Base-by-base conservation (phyloP, 495 filamentous ascomycete genomes). In the Tirmania nivea region DNA sequence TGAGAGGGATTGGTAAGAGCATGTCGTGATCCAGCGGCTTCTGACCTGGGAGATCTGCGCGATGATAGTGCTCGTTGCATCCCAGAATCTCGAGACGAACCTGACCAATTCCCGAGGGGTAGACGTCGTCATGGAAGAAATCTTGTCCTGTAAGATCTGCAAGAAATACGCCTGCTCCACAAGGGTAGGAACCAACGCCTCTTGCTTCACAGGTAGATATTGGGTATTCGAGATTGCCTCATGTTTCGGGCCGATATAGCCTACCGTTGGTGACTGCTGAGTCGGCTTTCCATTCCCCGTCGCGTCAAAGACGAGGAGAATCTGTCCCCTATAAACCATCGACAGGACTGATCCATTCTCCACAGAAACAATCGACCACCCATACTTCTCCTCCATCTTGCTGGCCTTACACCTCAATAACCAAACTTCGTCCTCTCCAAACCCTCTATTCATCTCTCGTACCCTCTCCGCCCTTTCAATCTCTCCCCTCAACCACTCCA, bases 391-490 rank as follows among this genome's bases (percentile, higher is more conserved):
- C 66, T 93, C 86, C 10, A 96, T 69, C 0, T 68, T 64, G 25
- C 78, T 70, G 17, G 85, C 80, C 14, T 59, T 73, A 60, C 68
- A 85, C 82, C 73, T 72, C 88, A 45, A 19, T 5, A 4, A 3
- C 84, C 8, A 89, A 53, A 96, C 80, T 63, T 96, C 90, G 16
- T 70, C 75, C 34, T 78, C 73, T 55, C 78, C 90, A 83, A 87
- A 94, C 19, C 90, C 87, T 16, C 87, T 76, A 64, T 81, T 94
- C 59, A 90, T 79, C 64, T 93, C 85, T 57, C 81, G 77, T 36
- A 92, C 70, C 54, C 78, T 79, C 61, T 95, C 86, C 0, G 89
- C 86, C 59, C 87, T 80, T 52, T 76, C 72, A 53, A 94, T 95
- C 35, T 74, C 73, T 59, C 78, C 76, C 5, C 72, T 65, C 14